Percentiles rank a stretch among this genome's conserved stretches.
phyloP scores from a whole-genome alignment of 1,284 basidiomycete species.

The Malassezia obtusa region DNA sequence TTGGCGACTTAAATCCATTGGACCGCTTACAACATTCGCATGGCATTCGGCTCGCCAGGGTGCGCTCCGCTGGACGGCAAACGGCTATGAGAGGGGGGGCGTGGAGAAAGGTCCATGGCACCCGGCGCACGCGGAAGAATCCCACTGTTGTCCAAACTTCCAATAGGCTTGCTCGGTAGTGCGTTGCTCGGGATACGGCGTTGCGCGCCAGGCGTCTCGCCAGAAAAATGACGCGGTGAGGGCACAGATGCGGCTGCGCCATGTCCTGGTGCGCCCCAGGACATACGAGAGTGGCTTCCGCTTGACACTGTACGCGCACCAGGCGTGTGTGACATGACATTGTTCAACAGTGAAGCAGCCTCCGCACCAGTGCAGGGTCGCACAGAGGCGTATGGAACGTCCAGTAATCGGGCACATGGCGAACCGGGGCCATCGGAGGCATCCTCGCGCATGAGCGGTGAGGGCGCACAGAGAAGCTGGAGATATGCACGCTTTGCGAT shows the following conservation, averaged over 20 bases:
- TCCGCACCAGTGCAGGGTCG: slow-evolving; percentile 8
- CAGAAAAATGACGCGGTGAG: neutral
- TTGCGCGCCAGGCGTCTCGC: neutral
- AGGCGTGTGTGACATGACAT: neutral
- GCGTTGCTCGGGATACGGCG: neutral
- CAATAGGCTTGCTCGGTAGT: neutral
- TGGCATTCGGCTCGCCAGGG: too few relatives aligned
- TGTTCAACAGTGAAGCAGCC: neutral
- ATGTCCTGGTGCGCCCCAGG: neutral
- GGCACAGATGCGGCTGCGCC: neutral
- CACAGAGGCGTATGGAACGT: slow-evolving; percentile 4
- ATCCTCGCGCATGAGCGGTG: slow-evolving; percentile 50
- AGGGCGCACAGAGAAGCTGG: slow-evolving; percentile 64
- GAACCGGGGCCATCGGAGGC: neutral
- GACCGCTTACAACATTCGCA: too few relatives aligned
- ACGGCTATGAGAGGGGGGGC: neutral
- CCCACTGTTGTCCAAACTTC: neutral
- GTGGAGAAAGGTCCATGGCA: neutral
- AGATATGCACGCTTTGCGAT: slow-evolving; percentile 81
- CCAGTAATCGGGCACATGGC: neutral
- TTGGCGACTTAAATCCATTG: neutral
- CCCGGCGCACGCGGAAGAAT: neutral
- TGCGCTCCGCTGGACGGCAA: neutral
- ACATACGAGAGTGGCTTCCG: neutral
- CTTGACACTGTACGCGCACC: neutral